Base-by-base conservation (phyloP, 2,329 filamentous ascomycete species). In the Magnaporthales sp. region DNA sequence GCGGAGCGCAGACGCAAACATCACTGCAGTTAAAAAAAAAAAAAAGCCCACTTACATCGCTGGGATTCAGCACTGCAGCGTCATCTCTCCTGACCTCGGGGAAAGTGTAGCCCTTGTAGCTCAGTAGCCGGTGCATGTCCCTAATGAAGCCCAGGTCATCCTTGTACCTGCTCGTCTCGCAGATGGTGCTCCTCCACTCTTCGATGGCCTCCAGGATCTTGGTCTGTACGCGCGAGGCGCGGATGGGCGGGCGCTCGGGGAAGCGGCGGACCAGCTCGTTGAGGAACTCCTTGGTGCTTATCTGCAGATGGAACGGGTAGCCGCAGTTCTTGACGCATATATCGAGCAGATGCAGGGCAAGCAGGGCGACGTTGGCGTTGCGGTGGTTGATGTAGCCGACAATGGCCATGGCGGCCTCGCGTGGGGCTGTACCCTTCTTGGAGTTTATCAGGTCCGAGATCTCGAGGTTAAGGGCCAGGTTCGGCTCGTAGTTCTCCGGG, bases 321-420 rank as follows among this genome's bases (percentile, higher is more conserved):
- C 95, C 95, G 84, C 95, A 99, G 81, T 99, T 99, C 83, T 99
- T 99, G 79, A 98, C 95, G 79, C 95, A 98, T 70, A 98, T 98
- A 77, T 99, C 95, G 75, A 99, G 91, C 71, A 99, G 87, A 80
- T 89, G 89, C 74, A 98, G 85, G 68, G 95, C 94, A 68, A 98
- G 85, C 71, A 99, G 82, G 68, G 93, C 91, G 71, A 99, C 92
- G 78, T 97, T 98, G 68, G 93, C 91, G 77, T 98, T 99, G 77
- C 95, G 91, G 78, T 96, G 92, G 80, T 99, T 99, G 83, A 98
- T 89, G 75, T 93, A 93, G 79, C 91, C 90, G 73, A 97, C 94
- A 71, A 98, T 97, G 70, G 93, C 88, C 70, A 96, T 88, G 68
- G 94, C 94, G 63, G 94, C 93, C 84, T 99, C 95, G 75, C 95